Conservation (phyloP, 2,329 filamentous ascomycete genomes). For the Diaporthe caulivora region DNA sequence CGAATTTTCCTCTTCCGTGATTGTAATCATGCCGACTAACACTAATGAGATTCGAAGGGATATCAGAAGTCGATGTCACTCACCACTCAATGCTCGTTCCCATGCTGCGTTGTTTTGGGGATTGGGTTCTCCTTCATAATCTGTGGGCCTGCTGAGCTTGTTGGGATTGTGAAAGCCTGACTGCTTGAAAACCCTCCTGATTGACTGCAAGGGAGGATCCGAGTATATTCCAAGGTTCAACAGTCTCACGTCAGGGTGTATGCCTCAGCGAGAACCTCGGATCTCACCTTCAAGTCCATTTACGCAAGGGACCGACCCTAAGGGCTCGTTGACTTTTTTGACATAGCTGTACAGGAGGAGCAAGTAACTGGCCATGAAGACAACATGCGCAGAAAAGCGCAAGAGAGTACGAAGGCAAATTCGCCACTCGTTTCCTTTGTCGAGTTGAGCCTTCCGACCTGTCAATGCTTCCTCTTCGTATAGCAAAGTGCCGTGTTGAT, state of each 20-base stretch:
- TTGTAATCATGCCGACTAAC: background rate
- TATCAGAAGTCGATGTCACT: background rate
- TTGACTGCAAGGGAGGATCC: background rate
- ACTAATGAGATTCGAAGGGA: background rate
- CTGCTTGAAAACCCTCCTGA: background rate
- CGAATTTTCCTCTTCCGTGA: constrained; percentile 3
- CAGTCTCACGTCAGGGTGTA: too few species aligned
- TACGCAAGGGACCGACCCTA: background rate
- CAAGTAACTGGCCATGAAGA: background rate
- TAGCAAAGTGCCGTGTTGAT: too few species aligned
- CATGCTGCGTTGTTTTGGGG: constrained; percentile 7
- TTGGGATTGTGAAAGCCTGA: background rate
- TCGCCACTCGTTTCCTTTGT: too few species aligned
- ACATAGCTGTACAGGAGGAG: background rate
- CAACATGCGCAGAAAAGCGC: too few species aligned
- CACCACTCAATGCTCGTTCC: background rate
- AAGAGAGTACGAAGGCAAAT: too few species aligned
- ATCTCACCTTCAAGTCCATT: background rate
- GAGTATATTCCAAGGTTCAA: background rate
- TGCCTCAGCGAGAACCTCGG: too few species aligned
- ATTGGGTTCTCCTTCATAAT: background rate
- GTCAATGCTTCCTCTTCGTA: too few species aligned
- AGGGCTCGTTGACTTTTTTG: background rate
- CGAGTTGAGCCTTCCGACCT: too few species aligned
- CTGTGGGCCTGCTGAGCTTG: background rate